Evolutionary conservation across 345 rosid species (phyloP).

Genomic region (Orychophragmus violaceus): DNA sequence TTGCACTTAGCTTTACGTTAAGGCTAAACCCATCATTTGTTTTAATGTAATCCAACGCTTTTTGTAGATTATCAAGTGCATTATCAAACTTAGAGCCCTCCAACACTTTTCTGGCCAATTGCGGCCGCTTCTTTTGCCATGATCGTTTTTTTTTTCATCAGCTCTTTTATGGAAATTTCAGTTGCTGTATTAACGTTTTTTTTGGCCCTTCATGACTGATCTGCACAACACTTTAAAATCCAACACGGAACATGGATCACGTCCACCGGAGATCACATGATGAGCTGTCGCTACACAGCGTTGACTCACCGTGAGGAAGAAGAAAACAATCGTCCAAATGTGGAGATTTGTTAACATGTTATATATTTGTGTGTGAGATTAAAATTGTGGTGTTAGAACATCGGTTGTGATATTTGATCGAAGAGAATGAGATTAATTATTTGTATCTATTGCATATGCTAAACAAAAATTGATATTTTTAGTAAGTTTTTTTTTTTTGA

Average conservation of each 20-base stretch:
- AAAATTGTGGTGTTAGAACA: conserved; percentile 8
- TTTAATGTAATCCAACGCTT: conserved; percentile 16
- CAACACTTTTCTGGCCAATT: not conserved
- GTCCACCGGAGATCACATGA: not conserved
- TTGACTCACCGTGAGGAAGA: conserved; percentile 5
- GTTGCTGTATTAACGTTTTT: conserved; percentile 22
- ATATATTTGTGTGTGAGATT: not conserved
- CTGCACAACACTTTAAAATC: conserved; percentile 22
- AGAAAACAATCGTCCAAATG: not conserved
- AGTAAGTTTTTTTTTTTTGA: not conserved
- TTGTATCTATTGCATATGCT: not conserved
- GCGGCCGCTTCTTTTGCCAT: not conserved
- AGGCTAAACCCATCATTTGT: conserved; percentile 24
- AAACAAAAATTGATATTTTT: not conserved
- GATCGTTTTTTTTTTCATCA: conserved; percentile 5
- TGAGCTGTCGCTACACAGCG: not conserved
- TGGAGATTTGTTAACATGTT: conserved; percentile 11
- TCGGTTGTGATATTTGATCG: conserved; percentile 17
- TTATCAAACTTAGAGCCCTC: conserved; percentile 2
- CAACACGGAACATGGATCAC: conserved; percentile 18
- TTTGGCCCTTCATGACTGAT: conserved; percentile 22
- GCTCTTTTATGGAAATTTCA: conserved; percentile 19
- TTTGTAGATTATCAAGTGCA: conserved; percentile 19
- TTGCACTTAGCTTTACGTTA: conserved; percentile 23
- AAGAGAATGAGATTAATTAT: not conserved